These are phyloP conservation scores for Auriscalpium microsporum DNA, from an alignment of 768 basidiomycete genomes.

Conservation along the genomic window DNA sequence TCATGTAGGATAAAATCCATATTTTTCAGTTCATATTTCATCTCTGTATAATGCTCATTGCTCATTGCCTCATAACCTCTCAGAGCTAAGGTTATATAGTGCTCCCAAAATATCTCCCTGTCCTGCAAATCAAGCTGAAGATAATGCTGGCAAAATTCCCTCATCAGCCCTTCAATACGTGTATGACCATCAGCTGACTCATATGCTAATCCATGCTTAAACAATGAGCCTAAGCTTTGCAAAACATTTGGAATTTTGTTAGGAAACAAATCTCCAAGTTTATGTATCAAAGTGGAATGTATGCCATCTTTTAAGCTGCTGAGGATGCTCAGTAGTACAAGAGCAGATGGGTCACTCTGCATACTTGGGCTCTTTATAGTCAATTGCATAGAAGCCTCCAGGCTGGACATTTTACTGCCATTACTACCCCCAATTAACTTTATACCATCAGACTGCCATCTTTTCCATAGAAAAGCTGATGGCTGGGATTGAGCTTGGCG, in stretches of 20 bases:
- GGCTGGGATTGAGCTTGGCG: not conserved
- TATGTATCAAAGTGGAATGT: not conserved
- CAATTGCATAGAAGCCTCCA: not conserved
- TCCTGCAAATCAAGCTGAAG: not conserved
- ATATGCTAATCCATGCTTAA: not conserved
- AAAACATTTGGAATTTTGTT: not conserved
- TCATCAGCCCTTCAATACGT: not conserved
- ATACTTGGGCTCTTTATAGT: not conserved
- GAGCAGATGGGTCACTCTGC: not conserved
- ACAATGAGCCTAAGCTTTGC: not conserved
- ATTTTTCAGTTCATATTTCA: not conserved
- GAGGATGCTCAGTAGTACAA: not conserved
- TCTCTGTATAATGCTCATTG: not conserved
- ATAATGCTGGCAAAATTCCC: not conserved
- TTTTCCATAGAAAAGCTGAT: not conserved
- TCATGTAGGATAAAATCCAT: not conserved
- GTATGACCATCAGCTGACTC: not conserved
- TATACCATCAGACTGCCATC: not conserved
- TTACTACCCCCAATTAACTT: not conserved
- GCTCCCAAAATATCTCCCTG: not conserved
- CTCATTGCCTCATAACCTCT: not conserved
- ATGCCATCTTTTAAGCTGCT: conserved; percentile 1
- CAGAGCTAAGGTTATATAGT: not conserved
- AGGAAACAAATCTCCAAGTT: not conserved
- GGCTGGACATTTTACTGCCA: not conserved